phyloP scores from a whole-genome alignment of 331 rosid species.

The Cydonia oblonga region DNA sequence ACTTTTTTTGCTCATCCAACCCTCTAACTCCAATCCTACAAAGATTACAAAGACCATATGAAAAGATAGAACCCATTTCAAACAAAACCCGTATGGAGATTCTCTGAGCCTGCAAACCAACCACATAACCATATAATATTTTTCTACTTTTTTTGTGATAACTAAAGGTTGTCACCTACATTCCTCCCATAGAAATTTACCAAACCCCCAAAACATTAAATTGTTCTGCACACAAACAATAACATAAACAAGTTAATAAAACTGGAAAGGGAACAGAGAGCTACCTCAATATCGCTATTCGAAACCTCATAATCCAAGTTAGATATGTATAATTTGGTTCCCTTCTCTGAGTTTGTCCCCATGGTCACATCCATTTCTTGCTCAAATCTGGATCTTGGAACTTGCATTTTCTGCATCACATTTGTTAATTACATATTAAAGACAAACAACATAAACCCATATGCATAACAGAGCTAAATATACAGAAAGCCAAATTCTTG shows the following conservation, averaged over 20 bases:
- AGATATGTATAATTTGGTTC: conserved; percentile 28
- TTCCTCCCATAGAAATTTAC: not conserved
- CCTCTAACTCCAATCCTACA: not conserved
- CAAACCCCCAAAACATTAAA: not conserved
- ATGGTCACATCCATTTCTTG: not conserved
- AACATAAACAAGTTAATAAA: not conserved
- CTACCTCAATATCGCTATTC: conserved; percentile 24
- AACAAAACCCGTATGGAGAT: not conserved
- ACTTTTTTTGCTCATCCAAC: not conserved
- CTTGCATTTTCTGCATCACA: conserved; percentile 6
- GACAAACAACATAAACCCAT: not conserved
- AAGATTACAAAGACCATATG: not conserved
- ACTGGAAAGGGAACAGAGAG: not conserved
- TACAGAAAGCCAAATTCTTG: not conserved
- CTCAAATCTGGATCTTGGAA: not conserved
- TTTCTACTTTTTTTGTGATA: not conserved
- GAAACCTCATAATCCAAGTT: conserved; percentile 32
- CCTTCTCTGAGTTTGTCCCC: not conserved
- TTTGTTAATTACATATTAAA: not conserved
- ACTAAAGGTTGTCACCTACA: not conserved
- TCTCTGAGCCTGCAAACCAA: not conserved
- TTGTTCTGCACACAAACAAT: not conserved
- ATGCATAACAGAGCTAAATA: not conserved
- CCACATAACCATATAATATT: not conserved
- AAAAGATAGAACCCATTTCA: not conserved